Conservation (phyloP, 2,329 filamentous ascomycete genomes). For the Trichoderma citrinoviride region DNA sequence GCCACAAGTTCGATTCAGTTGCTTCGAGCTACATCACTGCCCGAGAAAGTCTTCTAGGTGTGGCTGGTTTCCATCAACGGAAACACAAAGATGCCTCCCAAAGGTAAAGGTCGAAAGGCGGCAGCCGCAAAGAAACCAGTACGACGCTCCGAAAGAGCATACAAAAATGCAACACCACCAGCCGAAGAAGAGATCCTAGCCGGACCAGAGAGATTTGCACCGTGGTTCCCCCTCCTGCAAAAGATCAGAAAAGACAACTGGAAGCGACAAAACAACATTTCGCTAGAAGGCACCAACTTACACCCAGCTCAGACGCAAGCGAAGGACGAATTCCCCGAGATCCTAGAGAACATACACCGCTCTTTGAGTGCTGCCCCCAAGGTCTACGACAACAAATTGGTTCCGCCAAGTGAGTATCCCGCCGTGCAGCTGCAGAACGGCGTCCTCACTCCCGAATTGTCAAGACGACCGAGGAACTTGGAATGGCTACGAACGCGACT, state of each 20-base stretch:
- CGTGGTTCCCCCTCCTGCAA: constrained; percentile 9
- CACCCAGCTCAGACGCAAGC: background rate
- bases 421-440: constrained; percentile 4
- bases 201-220: constrained; percentile 12
- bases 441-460: background rate
- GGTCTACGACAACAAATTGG: background rate
- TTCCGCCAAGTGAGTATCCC: background rate
- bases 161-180: background rate
- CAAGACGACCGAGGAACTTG: background rate
- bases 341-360: background rate
- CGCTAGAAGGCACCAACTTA: background rate
- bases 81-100: background rate
- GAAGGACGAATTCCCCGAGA: background rate
- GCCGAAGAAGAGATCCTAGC: background rate
- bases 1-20: too few relatives aligned
- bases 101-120: background rate
- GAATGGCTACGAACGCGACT: background rate
- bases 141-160: background rate
- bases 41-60: too few relatives aligned
- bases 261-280: background rate
- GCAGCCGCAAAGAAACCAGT: background rate
- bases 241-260: background rate
- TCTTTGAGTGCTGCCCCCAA: background rate
- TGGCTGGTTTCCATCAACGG: background rate
- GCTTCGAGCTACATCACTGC: too few relatives aligned